Percentiles rank a stretch among this genome's conserved stretches.
Conservation (phyloP, 2,329 filamentous ascomycete species). For the Samsoniella hepiali region DNA sequence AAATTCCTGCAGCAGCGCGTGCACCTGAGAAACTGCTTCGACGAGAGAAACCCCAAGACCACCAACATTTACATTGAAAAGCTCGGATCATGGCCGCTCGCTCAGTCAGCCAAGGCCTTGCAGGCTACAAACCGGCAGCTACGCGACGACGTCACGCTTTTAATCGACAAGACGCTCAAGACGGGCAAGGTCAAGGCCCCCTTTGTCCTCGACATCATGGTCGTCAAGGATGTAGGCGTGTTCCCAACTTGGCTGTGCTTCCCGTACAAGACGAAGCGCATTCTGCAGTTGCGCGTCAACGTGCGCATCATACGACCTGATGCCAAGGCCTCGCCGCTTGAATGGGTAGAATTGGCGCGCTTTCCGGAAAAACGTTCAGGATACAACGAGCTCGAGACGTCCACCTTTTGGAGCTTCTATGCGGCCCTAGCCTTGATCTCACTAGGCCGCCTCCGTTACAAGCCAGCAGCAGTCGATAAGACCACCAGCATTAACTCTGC, state of each 20-base stretch:
- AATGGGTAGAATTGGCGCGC: background rate
- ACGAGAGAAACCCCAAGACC: background rate
- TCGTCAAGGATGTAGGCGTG: constrained; percentile 4
- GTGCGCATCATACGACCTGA: constrained; percentile 1
- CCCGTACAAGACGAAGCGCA: background rate
- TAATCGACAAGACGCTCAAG: background rate
- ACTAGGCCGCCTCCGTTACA: constrained; percentile 4
- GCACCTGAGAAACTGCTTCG: constrained; percentile 8
- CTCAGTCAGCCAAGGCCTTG: background rate
- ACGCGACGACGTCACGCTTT: background rate
- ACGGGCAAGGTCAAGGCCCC: background rate
- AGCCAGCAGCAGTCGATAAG: background rate
- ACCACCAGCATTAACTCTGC: background rate
- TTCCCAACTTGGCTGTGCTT: background rate
- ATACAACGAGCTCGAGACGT: background rate
- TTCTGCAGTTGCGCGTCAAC: background rate
- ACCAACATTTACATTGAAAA: constrained; percentile 15
- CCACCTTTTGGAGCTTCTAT: constrained; percentile 9
- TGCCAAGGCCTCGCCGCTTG: background rate
- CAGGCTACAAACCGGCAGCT: background rate
- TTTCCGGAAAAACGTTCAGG: background rate
- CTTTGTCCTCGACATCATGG: background rate
- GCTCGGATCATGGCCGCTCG: background rate
- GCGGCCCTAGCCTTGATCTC: background rate
- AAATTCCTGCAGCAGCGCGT: background rate